These are phyloP conservation scores for Populus davidiana DNA, from an alignment of 345 rosid species.

Conservation along the genomic window DNA sequence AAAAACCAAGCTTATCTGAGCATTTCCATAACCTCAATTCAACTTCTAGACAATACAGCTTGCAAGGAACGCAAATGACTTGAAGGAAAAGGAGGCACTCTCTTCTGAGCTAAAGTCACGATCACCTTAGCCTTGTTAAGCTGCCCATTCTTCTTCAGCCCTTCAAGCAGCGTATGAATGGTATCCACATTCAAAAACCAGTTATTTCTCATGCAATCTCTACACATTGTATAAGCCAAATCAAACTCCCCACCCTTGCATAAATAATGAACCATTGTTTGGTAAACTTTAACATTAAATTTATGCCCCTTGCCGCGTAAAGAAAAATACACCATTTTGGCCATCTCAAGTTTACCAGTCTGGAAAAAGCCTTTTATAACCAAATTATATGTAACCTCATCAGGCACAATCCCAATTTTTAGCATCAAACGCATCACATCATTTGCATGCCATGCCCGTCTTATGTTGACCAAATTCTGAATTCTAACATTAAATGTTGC, in stretches of 20 bases:
- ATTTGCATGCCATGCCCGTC: slow-evolving; percentile 73
- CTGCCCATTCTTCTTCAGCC: slow-evolving; percentile 48
- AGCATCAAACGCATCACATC: slow-evolving; percentile 58
- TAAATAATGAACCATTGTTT: slow-evolving; percentile 79
- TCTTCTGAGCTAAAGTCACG: slow-evolving; percentile 38
- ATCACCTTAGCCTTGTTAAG: slow-evolving; percentile 51
- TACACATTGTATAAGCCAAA: slow-evolving; percentile 68
- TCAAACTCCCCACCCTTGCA: slow-evolving; percentile 56
- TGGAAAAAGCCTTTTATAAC: slow-evolving; percentile 72
- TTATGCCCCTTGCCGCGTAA: slow-evolving; percentile 44
- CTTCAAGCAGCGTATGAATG: slow-evolving; percentile 49
- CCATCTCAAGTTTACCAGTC: slow-evolving; percentile 73
- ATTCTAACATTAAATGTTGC: slow-evolving; percentile 74
- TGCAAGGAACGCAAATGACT: slow-evolving; percentile 43
- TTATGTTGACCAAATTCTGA: slow-evolving; percentile 56
- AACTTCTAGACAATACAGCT: slow-evolving; percentile 34
- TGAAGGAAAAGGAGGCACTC: slow-evolving; percentile 57
- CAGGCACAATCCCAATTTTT: slow-evolving; percentile 51
- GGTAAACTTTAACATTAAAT: slow-evolving; percentile 65
- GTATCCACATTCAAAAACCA: slow-evolving; percentile 64
- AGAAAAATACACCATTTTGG: slow-evolving; percentile 64
- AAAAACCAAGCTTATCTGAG: background rate
- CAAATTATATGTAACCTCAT: slow-evolving; percentile 67
- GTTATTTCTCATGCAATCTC: slow-evolving; percentile 59
- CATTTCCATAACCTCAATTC: slow-evolving; percentile 8